phyloP scores from a whole-genome alignment of 768 basidiomycete species.

The Tricholoma matsutake region DNA sequence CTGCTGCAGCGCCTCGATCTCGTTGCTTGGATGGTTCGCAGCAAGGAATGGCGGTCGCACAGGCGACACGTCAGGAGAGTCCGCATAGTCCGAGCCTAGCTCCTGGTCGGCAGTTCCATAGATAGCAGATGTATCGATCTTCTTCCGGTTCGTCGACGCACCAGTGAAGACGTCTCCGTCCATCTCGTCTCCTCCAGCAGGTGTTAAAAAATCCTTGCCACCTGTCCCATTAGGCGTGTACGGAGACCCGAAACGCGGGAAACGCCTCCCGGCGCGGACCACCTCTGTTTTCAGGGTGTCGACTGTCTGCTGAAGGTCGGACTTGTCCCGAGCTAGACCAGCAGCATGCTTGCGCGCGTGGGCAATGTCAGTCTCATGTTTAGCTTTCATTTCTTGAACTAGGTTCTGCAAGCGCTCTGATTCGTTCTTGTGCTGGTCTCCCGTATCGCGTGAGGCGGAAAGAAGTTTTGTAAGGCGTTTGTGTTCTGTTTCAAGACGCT shows the following conservation, averaged over 20 bases:
- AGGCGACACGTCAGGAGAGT: slow-evolving; percentile 63
- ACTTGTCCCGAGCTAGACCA: slow-evolving; percentile 87
- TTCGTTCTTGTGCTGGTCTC: slow-evolving; percentile 87
- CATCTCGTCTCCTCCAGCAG: slow-evolving; percentile 49
- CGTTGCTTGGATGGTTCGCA: slow-evolving; percentile 72
- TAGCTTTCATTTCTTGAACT: slow-evolving; percentile 75
- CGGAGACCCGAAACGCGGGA: slow-evolving; percentile 69
- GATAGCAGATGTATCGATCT: slow-evolving; percentile 41
- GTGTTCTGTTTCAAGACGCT: slow-evolving; percentile 78
- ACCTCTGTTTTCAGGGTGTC: slow-evolving; percentile 75
- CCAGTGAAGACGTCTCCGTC: slow-evolving; percentile 69
- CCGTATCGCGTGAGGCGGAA: slow-evolving; percentile 64
- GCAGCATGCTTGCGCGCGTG: slow-evolving; percentile 86
- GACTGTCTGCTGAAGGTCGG: slow-evolving; percentile 79
- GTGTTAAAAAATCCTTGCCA: slow-evolving; percentile 43
- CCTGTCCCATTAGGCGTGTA: slow-evolving; percentile 60
- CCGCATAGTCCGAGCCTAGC: slow-evolving; percentile 42
- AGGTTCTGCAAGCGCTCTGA: slow-evolving; percentile 62
- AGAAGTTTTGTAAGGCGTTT: slow-evolving; percentile 78
- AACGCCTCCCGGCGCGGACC: slow-evolving; percentile 56
- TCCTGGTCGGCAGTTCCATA: slow-evolving; percentile 37
- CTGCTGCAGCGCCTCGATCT: slow-evolving; percentile 79
- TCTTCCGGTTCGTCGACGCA: slow-evolving; percentile 60
- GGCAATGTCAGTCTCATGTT: slow-evolving; percentile 94
- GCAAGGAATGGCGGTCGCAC: slow-evolving; percentile 56